Base-by-base conservation (phyloP, 257 asterid species). In the Solanum acaule region DNA sequence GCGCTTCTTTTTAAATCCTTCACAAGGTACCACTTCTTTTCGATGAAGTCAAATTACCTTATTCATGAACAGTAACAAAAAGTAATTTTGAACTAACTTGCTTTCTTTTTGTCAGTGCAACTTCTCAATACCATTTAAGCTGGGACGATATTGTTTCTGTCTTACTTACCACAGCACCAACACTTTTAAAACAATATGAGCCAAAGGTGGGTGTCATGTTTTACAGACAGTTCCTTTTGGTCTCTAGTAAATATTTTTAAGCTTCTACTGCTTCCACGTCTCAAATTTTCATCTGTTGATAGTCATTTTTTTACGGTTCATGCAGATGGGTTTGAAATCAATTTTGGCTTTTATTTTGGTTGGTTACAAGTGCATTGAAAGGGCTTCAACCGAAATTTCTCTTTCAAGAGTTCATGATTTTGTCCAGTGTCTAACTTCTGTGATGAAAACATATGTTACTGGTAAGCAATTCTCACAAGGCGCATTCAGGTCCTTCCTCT, bases 321-420 rank as follows among this genome's bases (percentile, higher is more conserved):
- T 92, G 94, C 98, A 97, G 99, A 93, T 94, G 95, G 95, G 93
- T 85, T 92, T 96, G 49, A 94, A 94, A 88, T 63, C 92, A 68
- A 87, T 94, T 59, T 90, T 97, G 91, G 93, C 96, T 86, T 93
- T 91, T 91, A 93, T 93, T 83, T 93, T 94, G 90, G 90, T 94
- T 91, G 98, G 98, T 68, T 96, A 92, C 96, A 96, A 96, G 93
- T 94, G 93, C 92, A 89, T 94, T 86, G 98, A 96, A 90, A 92
- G 92, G 89, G 94, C 98, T 89, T 93, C 98, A 89, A 93, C 93
- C 23, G 98, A 96, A 88, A 87, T 86, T 77, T 86, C 90, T 89
- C 95, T 96, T 91, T 89, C 94, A 56, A 94, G 90, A 90, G 91
- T 92, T 71, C 93, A 89, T 87, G 93, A 92, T 89, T 95, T 94